These are phyloP conservation scores for Hypoxylon sp. DNA, from an alignment of 2,329 filamentous ascomycete genomes.

Conservation along the genomic window DNA sequence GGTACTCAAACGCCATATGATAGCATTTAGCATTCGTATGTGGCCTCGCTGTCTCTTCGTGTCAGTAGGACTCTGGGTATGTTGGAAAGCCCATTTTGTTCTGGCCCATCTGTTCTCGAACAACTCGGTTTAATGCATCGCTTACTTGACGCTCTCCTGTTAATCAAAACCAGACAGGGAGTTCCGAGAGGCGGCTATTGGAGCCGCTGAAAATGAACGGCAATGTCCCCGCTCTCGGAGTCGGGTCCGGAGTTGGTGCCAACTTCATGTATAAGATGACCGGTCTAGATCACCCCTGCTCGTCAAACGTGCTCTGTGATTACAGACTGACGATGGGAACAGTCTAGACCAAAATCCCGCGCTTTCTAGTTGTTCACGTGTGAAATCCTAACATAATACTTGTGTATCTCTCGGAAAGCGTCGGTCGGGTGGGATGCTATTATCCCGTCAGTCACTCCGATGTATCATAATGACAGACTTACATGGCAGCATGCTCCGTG, in stretches of 20 bases:
- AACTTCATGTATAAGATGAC: slow-evolving; percentile 8
- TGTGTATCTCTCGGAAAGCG: too few species aligned
- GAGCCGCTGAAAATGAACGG: slow-evolving; percentile 21
- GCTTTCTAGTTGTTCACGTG: neutral
- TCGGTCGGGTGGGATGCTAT: too few species aligned
- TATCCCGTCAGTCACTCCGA: neutral
- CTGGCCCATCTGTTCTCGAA: too few species aligned
- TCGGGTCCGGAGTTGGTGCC: slow-evolving; percentile 21
- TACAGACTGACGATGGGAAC: neutral
- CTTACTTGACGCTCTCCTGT: too few species aligned
- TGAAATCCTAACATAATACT: too few species aligned
- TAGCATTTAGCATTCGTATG: too few species aligned
- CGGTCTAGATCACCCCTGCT: slow-evolving; percentile 11
- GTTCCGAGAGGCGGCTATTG: slow-evolving; percentile 14
- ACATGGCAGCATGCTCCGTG: neutral
- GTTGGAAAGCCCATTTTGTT: too few species aligned
- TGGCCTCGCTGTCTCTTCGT: too few species aligned
- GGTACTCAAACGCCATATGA: too few species aligned
- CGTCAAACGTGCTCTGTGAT: slow-evolving; percentile 1
- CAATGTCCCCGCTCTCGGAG: slow-evolving; percentile 28
- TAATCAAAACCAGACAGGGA: slow-evolving; percentile 9
- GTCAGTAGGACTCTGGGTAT: too few species aligned
- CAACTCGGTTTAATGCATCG: too few species aligned
- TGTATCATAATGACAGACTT: neutral
- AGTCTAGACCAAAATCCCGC: neutral